Conservation (phyloP, 1,284 basidiomycete species). For the Polyporus tsugae region DNA sequence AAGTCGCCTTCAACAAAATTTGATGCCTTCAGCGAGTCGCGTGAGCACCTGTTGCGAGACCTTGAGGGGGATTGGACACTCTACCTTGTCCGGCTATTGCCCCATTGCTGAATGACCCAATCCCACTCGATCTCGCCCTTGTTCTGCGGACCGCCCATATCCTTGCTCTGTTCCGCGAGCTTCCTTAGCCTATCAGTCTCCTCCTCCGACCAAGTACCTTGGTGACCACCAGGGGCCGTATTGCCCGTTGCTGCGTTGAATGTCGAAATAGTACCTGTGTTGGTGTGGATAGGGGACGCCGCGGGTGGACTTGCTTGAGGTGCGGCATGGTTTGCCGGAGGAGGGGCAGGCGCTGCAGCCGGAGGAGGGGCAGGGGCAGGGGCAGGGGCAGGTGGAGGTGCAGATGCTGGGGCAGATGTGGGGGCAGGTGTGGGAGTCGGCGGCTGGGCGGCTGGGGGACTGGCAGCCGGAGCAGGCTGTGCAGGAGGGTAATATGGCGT, state of each 20-base stretch:
- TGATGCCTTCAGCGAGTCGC: constrained; percentile 63
- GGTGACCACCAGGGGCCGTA: constrained; percentile 56
- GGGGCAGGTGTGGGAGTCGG: constrained; percentile 38
- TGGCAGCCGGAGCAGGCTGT: constrained; percentile 29
- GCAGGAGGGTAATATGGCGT: constrained; percentile 48
- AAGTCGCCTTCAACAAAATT: constrained; percentile 79
- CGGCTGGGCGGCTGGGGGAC: constrained; percentile 27
- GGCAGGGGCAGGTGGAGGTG: constrained; percentile 33
- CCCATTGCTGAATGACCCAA: constrained; percentile 75
- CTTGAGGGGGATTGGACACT: constrained; percentile 23
- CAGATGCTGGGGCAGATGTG: constrained; percentile 32
- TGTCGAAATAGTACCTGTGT: constrained; percentile 46
- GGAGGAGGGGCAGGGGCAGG: constrained; percentile 33
- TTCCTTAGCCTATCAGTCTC: constrained; percentile 72
- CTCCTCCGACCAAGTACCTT: constrained; percentile 79
- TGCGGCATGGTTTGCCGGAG: neutral
- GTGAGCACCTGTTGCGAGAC: neutral
- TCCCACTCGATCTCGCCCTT: constrained; percentile 79
- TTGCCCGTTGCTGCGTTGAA: constrained; percentile 47
- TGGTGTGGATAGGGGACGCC: constrained; percentile 31
- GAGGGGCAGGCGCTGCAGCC: constrained; percentile 18
- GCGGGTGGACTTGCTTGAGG: constrained; percentile 16
- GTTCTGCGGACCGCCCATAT: constrained; percentile 44
- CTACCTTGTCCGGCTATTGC: constrained; percentile 72
- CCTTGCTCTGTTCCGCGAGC: constrained; percentile 70